A percentile compares a stretch with the other conserved stretches of the same genome.
These are phyloP conservation scores for Amylocystis lapponica DNA, from an alignment of 768 basidiomycete species.

Conservation along the genomic window DNA sequence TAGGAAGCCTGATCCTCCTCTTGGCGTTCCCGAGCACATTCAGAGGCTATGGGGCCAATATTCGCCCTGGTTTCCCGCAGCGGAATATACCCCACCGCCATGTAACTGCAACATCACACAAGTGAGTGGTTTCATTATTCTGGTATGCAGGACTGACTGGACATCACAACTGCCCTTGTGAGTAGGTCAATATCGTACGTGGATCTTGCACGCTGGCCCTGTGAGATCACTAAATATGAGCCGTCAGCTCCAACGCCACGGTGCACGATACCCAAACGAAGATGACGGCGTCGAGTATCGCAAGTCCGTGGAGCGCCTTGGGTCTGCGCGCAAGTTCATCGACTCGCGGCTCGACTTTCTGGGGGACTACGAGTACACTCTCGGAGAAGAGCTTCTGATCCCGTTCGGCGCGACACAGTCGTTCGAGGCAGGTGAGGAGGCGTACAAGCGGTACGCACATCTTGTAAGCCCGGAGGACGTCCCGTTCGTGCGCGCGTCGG, in stretches of 20 bases:
- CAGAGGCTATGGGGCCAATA: conserved; percentile 70
- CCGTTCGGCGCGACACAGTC: conserved; percentile 62
- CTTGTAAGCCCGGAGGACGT: conserved; percentile 38
- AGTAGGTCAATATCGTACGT: conserved; percentile 57
- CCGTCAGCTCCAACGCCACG: conserved; percentile 71
- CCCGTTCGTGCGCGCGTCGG: conserved; percentile 51
- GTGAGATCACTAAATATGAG: background rate
- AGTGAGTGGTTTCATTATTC: conserved; percentile 26
- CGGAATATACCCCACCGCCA: conserved; percentile 41
- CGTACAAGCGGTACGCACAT: conserved; percentile 48
- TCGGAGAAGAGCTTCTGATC: conserved; percentile 57
- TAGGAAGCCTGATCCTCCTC: no score
- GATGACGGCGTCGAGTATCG: conserved; percentile 38
- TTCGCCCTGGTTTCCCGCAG: conserved; percentile 51
- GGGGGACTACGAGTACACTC: conserved; percentile 47
- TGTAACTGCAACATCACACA: conserved; percentile 48
- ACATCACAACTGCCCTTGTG: background rate
- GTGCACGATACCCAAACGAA: conserved; percentile 68
- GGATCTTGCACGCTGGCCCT: background rate
- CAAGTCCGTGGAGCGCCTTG: conserved; percentile 47
- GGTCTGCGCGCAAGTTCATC: conserved; percentile 37
- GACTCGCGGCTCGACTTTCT: conserved; percentile 53
- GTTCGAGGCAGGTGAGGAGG: conserved; percentile 44
- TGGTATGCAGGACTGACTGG: background rate
- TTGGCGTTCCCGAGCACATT: no score